These are phyloP conservation scores for Chytriomyces sp. DNA, from an alignment of 192 early-diverging fungal genomes.

Conservation along the genomic window DNA sequence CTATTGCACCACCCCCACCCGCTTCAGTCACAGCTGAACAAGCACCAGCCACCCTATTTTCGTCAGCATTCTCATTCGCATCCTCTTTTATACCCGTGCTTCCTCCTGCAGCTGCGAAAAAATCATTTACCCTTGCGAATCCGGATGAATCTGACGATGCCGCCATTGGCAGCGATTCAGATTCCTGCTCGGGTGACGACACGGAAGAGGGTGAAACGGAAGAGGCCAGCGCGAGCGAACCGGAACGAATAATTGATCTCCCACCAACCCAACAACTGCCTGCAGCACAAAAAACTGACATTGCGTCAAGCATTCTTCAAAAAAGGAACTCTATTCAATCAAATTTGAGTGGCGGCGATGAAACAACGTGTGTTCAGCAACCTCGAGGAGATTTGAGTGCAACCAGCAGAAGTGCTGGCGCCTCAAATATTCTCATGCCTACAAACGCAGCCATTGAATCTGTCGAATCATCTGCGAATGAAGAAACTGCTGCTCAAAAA, in stretches of 20 bases:
- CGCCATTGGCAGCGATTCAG: neutral
- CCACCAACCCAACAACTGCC: neutral
- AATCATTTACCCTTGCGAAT: neutral
- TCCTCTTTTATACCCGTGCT: neutral
- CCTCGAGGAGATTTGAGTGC: too few species aligned
- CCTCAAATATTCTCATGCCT: neutral
- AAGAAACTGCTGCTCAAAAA: neutral
- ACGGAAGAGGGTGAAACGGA: neutral
- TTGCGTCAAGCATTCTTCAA: too few species aligned
- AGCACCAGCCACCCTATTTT: slow-evolving; percentile 1
- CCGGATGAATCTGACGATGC: neutral
- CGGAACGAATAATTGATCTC: neutral
- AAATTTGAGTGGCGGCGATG: neutral
- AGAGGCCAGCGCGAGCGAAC: neutral
- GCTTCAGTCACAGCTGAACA: slow-evolving; percentile 1
- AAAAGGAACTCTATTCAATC: too few species aligned
- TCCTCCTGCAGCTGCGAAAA: neutral
- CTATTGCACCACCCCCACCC: neutral
- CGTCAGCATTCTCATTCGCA: slow-evolving; percentile 19
- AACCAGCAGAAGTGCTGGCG: too few species aligned
- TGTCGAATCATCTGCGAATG: slow-evolving; percentile 6
- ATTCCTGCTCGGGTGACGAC: neutral
- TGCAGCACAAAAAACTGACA: too few species aligned
- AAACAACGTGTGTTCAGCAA: neutral
- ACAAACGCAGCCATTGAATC: slow-evolving; percentile 13